Conservation (phyloP, 306 rosid species). For the Lotus japonicus region DNA sequence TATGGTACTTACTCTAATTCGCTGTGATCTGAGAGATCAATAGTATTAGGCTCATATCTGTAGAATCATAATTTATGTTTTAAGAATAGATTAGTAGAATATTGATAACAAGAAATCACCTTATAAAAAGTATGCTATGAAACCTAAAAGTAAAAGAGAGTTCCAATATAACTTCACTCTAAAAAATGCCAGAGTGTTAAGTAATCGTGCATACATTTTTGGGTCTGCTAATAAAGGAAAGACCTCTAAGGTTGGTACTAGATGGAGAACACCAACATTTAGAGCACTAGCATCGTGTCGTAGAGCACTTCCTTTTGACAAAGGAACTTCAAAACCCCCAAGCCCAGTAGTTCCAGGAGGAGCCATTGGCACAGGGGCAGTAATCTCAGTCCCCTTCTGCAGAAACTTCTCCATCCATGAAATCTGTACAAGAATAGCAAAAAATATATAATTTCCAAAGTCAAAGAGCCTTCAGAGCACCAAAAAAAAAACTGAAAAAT, state of each 20-base stretch:
- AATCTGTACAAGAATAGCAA: constrained; percentile 42
- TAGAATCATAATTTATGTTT: constrained; percentile 1
- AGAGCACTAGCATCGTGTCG: constrained; percentile 84
- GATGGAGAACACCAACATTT: constrained; percentile 81
- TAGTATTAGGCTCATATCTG: constrained; percentile 88
- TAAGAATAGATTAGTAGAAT: neutral
- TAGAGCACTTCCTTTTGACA: constrained; percentile 61
- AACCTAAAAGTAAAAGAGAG: neutral
- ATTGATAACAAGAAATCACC: neutral
- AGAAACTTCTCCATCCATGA: constrained; percentile 95
- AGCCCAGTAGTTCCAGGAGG: constrained; percentile 84
- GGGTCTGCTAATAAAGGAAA: constrained; percentile 73
- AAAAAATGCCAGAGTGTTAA: neutral
- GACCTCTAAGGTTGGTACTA: constrained; percentile 76
- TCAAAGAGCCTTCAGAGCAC: neutral
- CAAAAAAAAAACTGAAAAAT: neutral
- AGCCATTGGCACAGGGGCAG: constrained; percentile 84
- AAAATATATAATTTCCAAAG: neutral
- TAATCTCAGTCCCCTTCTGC: constrained; percentile 70
- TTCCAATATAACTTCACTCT: neutral
- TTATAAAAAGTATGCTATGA: neutral
- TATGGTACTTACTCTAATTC: constrained; percentile 68
- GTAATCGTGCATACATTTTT: constrained; percentile 46
- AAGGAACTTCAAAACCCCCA: constrained; percentile 89
- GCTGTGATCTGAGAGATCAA: constrained; percentile 67